phyloP scores from a whole-genome alignment of 495 filamentous ascomycete genomes.

The Penicillium lagena region DNA sequence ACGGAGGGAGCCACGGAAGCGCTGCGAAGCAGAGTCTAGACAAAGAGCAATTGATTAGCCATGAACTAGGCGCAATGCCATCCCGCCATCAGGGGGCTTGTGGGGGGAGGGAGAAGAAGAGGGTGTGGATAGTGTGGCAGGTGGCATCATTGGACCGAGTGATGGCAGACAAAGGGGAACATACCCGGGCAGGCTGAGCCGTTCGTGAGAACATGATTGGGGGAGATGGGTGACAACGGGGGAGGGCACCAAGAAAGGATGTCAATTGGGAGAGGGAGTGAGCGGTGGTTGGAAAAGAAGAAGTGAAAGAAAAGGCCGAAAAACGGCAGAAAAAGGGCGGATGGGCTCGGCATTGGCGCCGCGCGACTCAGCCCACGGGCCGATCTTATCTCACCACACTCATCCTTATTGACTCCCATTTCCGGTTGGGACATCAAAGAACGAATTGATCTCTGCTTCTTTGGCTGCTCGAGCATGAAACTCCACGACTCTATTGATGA shows the following conservation, averaged over 20 bases:
- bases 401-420: slow-evolving; percentile 10
- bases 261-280: background rate
- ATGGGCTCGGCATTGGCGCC: slow-evolving; percentile 33
- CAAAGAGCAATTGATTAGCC: background rate
- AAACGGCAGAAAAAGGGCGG: slow-evolving; percentile 37
- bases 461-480: too few species aligned
- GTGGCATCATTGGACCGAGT: background rate
- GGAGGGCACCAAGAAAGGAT: background rate
- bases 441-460: too few species aligned
- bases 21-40: slow-evolving; percentile 37
- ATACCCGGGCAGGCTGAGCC: slow-evolving; percentile 23
- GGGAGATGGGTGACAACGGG: too few species aligned
- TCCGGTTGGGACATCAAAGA: background rate
- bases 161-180: background rate
- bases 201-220: slow-evolving; percentile 20
- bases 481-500: background rate
- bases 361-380: slow-evolving; percentile 19
- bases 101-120: slow-evolving; percentile 4
- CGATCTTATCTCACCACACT: slow-evolving; percentile 35
- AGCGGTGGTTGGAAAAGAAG: slow-evolving; percentile 5
- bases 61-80: too few species aligned
- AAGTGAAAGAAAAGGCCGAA: slow-evolving; percentile 12
- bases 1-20: slow-evolving; percentile 29
- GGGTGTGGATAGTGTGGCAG: background rate
- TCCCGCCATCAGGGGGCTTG: background rate